A percentile compares a stretch with the other conserved stretches of the same genome.
These are phyloP conservation scores for Rubia peregrina DNA, from an alignment of 305 asterid species.

Conservation along the genomic window DNA sequence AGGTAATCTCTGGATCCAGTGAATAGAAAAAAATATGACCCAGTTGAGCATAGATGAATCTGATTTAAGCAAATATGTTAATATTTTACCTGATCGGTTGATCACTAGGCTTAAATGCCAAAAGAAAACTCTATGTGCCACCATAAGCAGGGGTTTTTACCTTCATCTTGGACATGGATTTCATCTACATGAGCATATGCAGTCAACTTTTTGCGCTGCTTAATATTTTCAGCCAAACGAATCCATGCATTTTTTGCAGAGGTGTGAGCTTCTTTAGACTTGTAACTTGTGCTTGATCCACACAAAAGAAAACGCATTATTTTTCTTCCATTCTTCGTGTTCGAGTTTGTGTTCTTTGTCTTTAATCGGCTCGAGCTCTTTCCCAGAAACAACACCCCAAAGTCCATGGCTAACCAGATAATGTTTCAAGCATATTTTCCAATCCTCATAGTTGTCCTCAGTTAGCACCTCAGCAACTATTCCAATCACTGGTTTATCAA, in stretches of 20 bases:
- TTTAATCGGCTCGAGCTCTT: slow-evolving; percentile 26
- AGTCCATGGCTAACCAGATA: slow-evolving; percentile 33
- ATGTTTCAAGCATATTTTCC: slow-evolving; percentile 34
- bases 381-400: slow-evolving; percentile 39
- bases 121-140: background rate
- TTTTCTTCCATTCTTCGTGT: slow-evolving; percentile 33
- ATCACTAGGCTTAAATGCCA: background rate
- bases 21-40: background rate
- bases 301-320: slow-evolving; percentile 31
- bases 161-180: slow-evolving; percentile 6
- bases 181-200: slow-evolving; percentile 5
- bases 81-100: background rate
- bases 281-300: slow-evolving; percentile 24
- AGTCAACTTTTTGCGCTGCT: background rate
- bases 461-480: slow-evolving; percentile 26
- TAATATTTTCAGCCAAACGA: slow-evolving; percentile 26
- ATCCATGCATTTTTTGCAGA: slow-evolving; percentile 27
- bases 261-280: slow-evolving; percentile 23
- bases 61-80: no score
- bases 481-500: slow-evolving; percentile 16
- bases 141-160: slow-evolving; percentile 2
- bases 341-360: background rate
- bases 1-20: slow-evolving; percentile 14
- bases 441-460: slow-evolving; percentile 34
- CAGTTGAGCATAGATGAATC: background rate